Evolutionary conservation across 2,329 filamentous ascomycete genomes (phyloP), one percentile per base, ranked within the genome.

Genomic region (Cadophora sp.): DNA sequence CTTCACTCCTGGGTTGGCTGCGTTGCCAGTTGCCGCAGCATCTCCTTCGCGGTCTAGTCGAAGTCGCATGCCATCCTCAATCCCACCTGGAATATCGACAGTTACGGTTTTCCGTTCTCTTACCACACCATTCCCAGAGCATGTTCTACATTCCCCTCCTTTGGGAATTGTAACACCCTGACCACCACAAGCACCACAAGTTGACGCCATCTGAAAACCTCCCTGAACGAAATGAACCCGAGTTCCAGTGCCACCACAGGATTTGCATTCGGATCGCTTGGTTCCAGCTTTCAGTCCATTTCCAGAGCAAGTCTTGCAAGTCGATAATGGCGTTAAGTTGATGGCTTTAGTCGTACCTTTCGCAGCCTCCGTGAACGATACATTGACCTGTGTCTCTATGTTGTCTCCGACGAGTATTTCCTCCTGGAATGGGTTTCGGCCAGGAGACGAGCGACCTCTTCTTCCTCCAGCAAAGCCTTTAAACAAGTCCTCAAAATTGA

Each of bases 401-500:
- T 97, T 94, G 71, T 98, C 94, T 68, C 96, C 96, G n/a, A 97
- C 91, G 73, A 97, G 78, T 22, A 96, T 88, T 73, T 90, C 85
- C 78, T 97, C 91, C 72, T 84, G 87, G 76, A 96, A 96, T 13
- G 91, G 90, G 64, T 85, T 89, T 45, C 86, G 84, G n/a, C 83
- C 81, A 30, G 84, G 82, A 47, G 84, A 75, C 27, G 80, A 78
- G 66, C 78, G 78, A 50, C 82, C 80, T 70, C 83, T 80, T 27
- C 84, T 77, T 39, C 81, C 91, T 2, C 89, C 70, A 33, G 74
- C 70, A 76, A 97, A 97, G 8, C 93, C 93, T 61, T 90, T 92
- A 78, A 99, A 98, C 13, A 99, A 83, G 79, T 99, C 96, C 70
- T 98, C 96, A 71, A 99, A 97, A 78, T 97, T 97, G 83, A 98